phyloP scores from a whole-genome alignment of 1,139 yeast species.

The Spathaspora sp. region DNA sequence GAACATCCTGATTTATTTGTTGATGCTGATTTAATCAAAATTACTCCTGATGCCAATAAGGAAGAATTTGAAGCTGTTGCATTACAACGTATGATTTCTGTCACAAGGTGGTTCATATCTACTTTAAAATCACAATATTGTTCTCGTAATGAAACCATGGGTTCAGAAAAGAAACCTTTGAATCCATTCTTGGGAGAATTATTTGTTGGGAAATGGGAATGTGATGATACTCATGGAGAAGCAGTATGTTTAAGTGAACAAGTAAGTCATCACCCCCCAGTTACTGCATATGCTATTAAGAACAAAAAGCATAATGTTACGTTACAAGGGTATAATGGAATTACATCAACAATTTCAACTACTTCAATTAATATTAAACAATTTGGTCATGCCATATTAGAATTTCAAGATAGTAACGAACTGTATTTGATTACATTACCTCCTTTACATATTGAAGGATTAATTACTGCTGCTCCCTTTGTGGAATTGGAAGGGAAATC shows the following conservation, averaged over 20 bases:
- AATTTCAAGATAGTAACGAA: slow-evolving; percentile 61
- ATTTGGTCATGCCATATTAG: slow-evolving; percentile 82
- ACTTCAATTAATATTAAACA: slow-evolving; percentile 81
- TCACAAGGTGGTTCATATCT: slow-evolving; percentile 86
- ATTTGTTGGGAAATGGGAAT: slow-evolving; percentile 84
- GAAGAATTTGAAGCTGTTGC: slow-evolving; percentile 52
- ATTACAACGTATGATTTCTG: slow-evolving; percentile 68
- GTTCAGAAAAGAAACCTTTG: slow-evolving; percentile 92
- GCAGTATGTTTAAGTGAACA: slow-evolving; percentile 82
- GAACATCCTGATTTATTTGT: slow-evolving; percentile 84
- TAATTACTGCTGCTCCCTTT: slow-evolving; percentile 85
- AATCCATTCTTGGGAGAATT: slow-evolving; percentile 94
- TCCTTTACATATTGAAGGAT: slow-evolving; percentile 93
- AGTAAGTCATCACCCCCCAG: slow-evolving; percentile 95
- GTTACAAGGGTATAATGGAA: slow-evolving; percentile 86
- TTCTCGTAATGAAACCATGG: slow-evolving; percentile 86
- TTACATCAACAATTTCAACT: slow-evolving; percentile 80
- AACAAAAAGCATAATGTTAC: slow-evolving; percentile 68
- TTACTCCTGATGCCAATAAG: slow-evolving; percentile 28
- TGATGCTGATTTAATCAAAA: slow-evolving; percentile 57
- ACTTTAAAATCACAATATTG: slow-evolving; percentile 92
- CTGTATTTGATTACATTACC: slow-evolving; percentile 84
- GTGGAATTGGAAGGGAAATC: slow-evolving; percentile 87
- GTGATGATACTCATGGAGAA: slow-evolving; percentile 57
- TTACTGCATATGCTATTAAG: slow-evolving; percentile 79